Base-by-base conservation (phyloP, 805 yeast genomes). In the Ogataea populi-albae region DNA sequence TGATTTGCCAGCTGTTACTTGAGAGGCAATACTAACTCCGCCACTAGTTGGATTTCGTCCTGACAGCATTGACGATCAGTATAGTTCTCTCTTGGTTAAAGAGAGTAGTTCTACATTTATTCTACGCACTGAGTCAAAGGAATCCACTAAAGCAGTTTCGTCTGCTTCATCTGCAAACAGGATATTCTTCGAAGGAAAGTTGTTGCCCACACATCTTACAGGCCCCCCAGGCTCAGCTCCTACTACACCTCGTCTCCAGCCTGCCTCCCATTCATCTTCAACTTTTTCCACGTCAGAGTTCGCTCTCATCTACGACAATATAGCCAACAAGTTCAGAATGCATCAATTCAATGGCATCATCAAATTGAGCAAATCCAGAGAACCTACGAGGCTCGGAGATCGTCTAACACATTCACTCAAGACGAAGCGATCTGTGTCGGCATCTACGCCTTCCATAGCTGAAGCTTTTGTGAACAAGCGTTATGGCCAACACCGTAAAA, bases 11-110 rank as follows among this genome's bases (percentile, higher is more conserved):
- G 11, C 9, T 22, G 23, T 9, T 22, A 22, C 11, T 22, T 9
- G 23, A 22, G 12, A 25, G 8, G 10, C 8, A 10, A 10, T 8
- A 25, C 35, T 26, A 27, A 18, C 37, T 16, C 15, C 33, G 19
- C 19, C n/a, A n/a, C 5, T 18, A 59, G 62, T 46, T 30, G 60
- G 61, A 5, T 61, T 61, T 29, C 48, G 49, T 14, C 66, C 65
- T 1, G 62, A 61, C 27, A 59, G 56, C 17, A 41, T 61, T 3
- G 64, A 60, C 37, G 37, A 46, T 10, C 28, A 39, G 0, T 43
- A 30, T 18, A 49, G 55, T 9, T 50, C 55, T 5, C 36, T 46
- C 18, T 37, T 59, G 46, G 46, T 52, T 2, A 41, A 40, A 19
- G 51, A 45, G 15, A 26, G 41, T 6, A 41, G 47, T 4, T 52